phyloP scores from a whole-genome alignment of 208 protist species.

The Leishmania gerbilli region DNA sequence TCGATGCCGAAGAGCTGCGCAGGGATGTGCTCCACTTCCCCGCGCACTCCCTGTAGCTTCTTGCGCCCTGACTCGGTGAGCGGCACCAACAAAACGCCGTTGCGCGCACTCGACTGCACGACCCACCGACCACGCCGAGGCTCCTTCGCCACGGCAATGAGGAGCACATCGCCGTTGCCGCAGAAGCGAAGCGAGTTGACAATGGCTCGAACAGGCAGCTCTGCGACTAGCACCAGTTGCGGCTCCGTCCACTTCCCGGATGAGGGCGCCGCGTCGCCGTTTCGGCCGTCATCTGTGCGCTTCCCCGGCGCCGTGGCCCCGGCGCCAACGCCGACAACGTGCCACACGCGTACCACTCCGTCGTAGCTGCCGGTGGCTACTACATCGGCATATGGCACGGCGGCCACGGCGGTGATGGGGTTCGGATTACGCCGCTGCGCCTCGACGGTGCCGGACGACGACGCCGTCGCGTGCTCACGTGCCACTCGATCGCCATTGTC shows the following conservation, averaged over 20 bases:
- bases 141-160: slow-evolving; percentile 78
- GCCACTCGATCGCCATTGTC: slow-evolving; percentile 8
- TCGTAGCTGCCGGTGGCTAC: slow-evolving; percentile 88
- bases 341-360: slow-evolving; percentile 87
- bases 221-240: slow-evolving; percentile 53
- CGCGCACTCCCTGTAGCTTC: slow-evolving; percentile 26
- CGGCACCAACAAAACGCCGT: slow-evolving; percentile 78
- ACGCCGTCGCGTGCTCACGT: background rate
- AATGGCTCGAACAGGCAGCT: slow-evolving; percentile 71
- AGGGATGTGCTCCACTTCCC: slow-evolving; percentile 75
- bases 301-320: slow-evolving; percentile 20
- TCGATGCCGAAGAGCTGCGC: slow-evolving; percentile 67
- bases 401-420: slow-evolving; percentile 83
- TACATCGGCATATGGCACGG: slow-evolving; percentile 83
- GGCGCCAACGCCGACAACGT: slow-evolving; percentile 31
- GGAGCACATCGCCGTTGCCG: slow-evolving; percentile 47
- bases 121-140: slow-evolving; percentile 86
- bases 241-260: slow-evolving; percentile 17
- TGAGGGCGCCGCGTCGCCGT: background rate
- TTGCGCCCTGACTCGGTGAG: slow-evolving; percentile 42
- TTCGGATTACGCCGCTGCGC: slow-evolving; percentile 52
- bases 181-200: slow-evolving; percentile 78
- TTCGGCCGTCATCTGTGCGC: slow-evolving; percentile 13
- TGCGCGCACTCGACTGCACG: slow-evolving; percentile 68
- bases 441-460: slow-evolving; percentile 1